Evolutionary conservation across 169 alveolate species (phyloP).

Genomic region (Cyclospora cayetanensis): DNA sequence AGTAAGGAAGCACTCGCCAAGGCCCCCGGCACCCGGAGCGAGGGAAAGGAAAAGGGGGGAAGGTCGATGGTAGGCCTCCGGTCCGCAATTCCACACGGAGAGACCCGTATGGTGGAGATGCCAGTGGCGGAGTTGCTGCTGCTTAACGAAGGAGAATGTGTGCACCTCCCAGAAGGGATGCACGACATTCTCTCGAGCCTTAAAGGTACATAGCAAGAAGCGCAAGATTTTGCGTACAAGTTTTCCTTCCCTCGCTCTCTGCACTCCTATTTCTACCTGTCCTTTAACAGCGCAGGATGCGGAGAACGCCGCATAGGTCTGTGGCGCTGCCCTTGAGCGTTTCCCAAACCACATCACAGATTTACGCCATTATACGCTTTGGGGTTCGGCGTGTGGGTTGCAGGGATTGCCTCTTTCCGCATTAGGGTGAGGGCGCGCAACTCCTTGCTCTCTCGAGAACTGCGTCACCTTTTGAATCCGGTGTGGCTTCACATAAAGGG

Average conservation of each 20-base stretch:
- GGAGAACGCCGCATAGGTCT: too few species aligned
- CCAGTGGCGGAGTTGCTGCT: conserved; percentile 23
- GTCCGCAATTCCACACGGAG: conserved; percentile 33
- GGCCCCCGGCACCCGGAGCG: neutral
- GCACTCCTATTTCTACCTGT: too few species aligned
- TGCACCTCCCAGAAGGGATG: conserved; percentile 29
- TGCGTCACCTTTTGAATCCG: conserved; percentile 46
- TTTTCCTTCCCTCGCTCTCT: too few species aligned
- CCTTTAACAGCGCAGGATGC: too few species aligned
- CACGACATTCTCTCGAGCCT: conserved; percentile 1
- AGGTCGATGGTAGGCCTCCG: conserved; percentile 18
- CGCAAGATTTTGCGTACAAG: too few species aligned
- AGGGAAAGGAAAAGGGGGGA: neutral
- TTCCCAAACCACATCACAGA: too few species aligned
- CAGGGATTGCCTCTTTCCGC: conserved; percentile 35
- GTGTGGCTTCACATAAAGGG: conserved; percentile 56
- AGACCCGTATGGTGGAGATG: conserved; percentile 25
- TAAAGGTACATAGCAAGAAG: neutral
- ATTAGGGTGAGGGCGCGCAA: conserved; percentile 3
- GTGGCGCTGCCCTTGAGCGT: too few species aligned
- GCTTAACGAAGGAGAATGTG: conserved; percentile 5
- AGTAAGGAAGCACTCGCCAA: conserved; percentile 36
- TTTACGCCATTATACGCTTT: too few species aligned
- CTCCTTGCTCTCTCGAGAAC: conserved; percentile 40
- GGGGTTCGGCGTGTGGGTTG: conserved; percentile 10